Percentiles rank a stretch among this genome's conserved stretches.
These are phyloP conservation scores for Oryza punctata DNA, from an alignment of 176 grass and related monocot genomes.

Conservation along the genomic window DNA sequence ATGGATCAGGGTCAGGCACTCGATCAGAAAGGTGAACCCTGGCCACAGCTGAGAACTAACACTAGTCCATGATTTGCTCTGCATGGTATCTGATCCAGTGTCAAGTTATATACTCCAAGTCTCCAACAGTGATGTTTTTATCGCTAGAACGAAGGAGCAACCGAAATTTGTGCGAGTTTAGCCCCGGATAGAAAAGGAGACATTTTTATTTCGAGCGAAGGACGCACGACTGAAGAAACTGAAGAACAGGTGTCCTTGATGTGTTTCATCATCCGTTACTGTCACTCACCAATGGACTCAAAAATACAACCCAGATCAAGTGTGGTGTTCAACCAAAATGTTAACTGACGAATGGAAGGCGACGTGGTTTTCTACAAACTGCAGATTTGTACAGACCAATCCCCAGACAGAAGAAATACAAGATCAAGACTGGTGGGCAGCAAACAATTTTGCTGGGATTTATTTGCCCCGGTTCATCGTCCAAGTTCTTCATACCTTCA, in stretches of 20 bases:
- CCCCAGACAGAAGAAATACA: neutral
- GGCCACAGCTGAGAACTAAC: neutral
- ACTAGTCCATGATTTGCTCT: neutral
- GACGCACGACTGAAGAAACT: neutral
- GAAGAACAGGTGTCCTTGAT: neutral
- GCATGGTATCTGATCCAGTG: neutral
- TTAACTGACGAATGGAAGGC: conserved; percentile 6
- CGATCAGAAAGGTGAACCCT: no score
- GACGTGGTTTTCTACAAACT: conserved; percentile 24
- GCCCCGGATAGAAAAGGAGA: neutral
- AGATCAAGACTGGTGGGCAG: neutral
- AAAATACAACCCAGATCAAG: conserved; percentile 36
- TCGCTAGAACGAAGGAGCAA: neutral
- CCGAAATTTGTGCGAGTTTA: neutral
- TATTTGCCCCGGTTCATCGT: conserved; percentile 26
- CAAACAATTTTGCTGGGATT: conserved; percentile 6
- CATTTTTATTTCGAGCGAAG: neutral
- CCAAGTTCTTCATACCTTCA: conserved; percentile 63
- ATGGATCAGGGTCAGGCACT: no score
- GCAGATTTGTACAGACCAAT: conserved; percentile 46
- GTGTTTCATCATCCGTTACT: neutral
- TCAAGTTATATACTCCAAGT: neutral
- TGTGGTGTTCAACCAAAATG: conserved; percentile 32
- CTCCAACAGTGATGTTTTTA: no score
- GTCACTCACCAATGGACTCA: conserved; percentile 8